phyloP scores from a whole-genome alignment of 805 yeast species.

The Jamesozyma piceae region DNA sequence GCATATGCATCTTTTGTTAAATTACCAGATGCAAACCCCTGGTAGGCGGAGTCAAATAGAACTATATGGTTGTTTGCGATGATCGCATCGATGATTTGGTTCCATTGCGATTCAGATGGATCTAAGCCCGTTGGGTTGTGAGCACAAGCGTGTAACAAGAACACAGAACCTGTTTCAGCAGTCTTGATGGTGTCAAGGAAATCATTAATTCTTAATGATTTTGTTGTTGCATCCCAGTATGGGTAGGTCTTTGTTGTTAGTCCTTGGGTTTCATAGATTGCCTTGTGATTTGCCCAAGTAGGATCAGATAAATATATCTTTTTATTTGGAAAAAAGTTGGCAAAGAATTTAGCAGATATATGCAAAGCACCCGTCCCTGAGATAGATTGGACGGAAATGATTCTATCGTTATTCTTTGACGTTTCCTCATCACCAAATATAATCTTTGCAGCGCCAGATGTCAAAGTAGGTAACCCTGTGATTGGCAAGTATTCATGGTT shows the following conservation, averaged over 20 bases:
- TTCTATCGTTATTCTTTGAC: slow-evolving; percentile 50
- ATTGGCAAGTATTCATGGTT: slow-evolving; percentile 89
- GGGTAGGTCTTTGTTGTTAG: slow-evolving; percentile 63
- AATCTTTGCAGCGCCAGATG: slow-evolving; percentile 61
- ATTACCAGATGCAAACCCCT: slow-evolving; percentile 91
- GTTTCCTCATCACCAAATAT: slow-evolving; percentile 55
- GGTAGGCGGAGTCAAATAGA: slow-evolving; percentile 90
- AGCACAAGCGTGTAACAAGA: slow-evolving; percentile 89
- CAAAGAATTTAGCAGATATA: slow-evolving; percentile 54
- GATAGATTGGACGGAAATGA: slow-evolving; percentile 79
- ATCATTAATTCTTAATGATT: slow-evolving; percentile 64
- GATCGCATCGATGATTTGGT: slow-evolving; percentile 51
- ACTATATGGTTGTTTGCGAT: slow-evolving; percentile 60
- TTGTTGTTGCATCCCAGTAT: slow-evolving; percentile 71
- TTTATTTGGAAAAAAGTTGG: slow-evolving; percentile 27
- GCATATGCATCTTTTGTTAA: slow-evolving; percentile 79
- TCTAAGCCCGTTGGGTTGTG: slow-evolving; percentile 98
- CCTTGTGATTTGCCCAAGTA: slow-evolving; percentile 96
- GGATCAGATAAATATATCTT: slow-evolving; percentile 69
- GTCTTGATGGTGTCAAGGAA: slow-evolving; percentile 49
- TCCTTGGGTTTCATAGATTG: slow-evolving; percentile 67
- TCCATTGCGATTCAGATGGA: slow-evolving; percentile 81
- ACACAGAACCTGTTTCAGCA: slow-evolving; percentile 70
- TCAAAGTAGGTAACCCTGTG: slow-evolving; percentile 61
- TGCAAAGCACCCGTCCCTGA: slow-evolving; percentile 97